Percentiles rank a stretch among this genome's conserved stretches.
Conservation (phyloP, 2,329 filamentous ascomycete species). For the Diaporthe helianthi region DNA sequence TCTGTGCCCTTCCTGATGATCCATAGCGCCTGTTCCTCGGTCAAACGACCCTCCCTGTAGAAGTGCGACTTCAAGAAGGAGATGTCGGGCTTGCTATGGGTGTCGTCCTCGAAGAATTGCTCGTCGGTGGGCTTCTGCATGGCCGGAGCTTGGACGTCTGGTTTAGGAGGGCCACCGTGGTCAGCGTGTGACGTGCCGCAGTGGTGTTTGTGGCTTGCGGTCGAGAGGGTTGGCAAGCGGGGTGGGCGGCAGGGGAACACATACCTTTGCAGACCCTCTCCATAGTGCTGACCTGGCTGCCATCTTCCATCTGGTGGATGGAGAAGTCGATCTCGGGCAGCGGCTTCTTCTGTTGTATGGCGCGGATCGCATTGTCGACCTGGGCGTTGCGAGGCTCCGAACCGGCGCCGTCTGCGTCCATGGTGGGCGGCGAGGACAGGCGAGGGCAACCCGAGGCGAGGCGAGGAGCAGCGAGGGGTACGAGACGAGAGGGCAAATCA, state of each 20-base stretch:
- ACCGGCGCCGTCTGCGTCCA: slow-evolving; percentile 56
- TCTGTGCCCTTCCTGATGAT: slow-evolving; percentile 90
- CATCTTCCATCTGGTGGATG: slow-evolving; percentile 98
- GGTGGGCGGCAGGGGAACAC: slow-evolving; percentile 37
- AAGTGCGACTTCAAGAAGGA: slow-evolving; percentile 97
- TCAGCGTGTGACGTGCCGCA: slow-evolving; percentile 24
- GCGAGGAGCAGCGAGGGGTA: slow-evolving; percentile 19
- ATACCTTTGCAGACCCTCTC: slow-evolving; percentile 99
- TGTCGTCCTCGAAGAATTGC: slow-evolving; percentile 89
- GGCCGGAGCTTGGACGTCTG: slow-evolving; percentile 97
- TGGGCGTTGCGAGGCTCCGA: slow-evolving; percentile 62
- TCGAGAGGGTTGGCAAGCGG: slow-evolving; percentile 35
- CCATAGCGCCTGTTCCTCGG: slow-evolving; percentile 96
- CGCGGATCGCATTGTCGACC: slow-evolving; percentile 89
- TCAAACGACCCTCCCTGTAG: slow-evolving; percentile 95
- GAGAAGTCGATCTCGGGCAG: slow-evolving; percentile 98
- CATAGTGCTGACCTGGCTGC: slow-evolving; percentile 89
- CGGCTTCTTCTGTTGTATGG: slow-evolving; percentile 93
- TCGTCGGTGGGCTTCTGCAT: slow-evolving; percentile 92
- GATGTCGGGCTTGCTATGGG: slow-evolving; percentile 88
- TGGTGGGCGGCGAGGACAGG: slow-evolving; percentile 43
- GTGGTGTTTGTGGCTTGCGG: slow-evolving; percentile 19
- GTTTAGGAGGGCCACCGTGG: slow-evolving; percentile 14
- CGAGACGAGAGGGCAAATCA: slow-evolving; percentile 12
- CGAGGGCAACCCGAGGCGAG: slow-evolving; percentile 5